Percentiles rank a stretch among this genome's conserved stretches.
These are phyloP conservation scores for Termitomyces sp. DNA, from an alignment of 1,284 basidiomycete genomes.

Conservation along the genomic window DNA sequence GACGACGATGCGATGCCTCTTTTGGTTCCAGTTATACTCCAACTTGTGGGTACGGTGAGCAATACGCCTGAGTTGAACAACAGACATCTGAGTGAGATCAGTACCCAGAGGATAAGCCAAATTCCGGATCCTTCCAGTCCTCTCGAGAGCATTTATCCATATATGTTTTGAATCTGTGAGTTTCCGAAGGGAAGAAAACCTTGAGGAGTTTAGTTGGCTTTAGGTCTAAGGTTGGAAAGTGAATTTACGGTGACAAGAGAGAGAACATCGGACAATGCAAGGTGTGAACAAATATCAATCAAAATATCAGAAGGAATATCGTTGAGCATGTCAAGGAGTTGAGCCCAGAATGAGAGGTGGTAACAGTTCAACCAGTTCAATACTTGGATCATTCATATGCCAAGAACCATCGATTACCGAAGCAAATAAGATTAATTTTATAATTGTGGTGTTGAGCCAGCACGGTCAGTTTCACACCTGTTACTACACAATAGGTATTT, in stretches of 20 bases:
- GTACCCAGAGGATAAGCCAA: not conserved
- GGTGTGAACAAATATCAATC: not conserved
- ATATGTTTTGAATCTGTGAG: slow-evolving; percentile 8
- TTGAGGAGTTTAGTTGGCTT: not conserved
- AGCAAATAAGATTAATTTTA: too few species aligned
- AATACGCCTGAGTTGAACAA: slow-evolving; percentile 7
- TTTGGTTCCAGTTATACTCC: slow-evolving; percentile 9
- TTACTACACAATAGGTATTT: too few species aligned
- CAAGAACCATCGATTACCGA: too few species aligned
- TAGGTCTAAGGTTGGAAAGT: too few species aligned
- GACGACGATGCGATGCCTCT: too few species aligned
- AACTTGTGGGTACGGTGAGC: slow-evolving; percentile 11
- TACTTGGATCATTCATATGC: too few species aligned
- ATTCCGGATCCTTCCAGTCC: not conserved
- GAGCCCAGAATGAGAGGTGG: too few species aligned
- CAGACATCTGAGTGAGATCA: slow-evolving; percentile 7
- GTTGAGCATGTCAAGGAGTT: not conserved
- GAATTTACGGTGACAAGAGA: not conserved
- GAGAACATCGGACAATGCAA: slow-evolving; percentile 4
- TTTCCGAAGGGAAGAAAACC: slow-evolving; percentile 5
- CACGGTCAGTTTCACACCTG: too few species aligned
- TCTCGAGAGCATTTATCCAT: slow-evolving; percentile 11
- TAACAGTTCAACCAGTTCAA: too few species aligned
- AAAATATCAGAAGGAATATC: not conserved
- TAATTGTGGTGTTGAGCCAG: too few species aligned